phyloP scores from a whole-genome alignment of 2,329 filamentous ascomycete species.

The Fusarium luffae region DNA sequence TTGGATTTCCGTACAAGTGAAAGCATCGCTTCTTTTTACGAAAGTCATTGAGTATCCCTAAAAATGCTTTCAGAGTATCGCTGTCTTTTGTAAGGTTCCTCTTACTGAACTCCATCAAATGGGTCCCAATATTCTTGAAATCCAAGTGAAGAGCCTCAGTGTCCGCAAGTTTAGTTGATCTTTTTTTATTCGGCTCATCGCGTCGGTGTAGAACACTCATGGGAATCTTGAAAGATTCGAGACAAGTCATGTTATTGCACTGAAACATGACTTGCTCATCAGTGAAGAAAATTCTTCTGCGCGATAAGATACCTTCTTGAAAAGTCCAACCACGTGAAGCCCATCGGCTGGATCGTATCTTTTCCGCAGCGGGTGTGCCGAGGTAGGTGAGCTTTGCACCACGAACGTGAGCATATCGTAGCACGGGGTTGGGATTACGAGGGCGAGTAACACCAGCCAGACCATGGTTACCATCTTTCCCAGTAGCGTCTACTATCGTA shows the following conservation, averaged over 20 bases:
- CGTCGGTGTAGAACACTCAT: too few relatives aligned
- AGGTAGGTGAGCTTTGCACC: not conserved
- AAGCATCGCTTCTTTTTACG: fast-evolving
- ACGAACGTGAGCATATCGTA: not conserved
- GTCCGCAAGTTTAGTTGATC: too few relatives aligned
- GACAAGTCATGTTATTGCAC: not conserved
- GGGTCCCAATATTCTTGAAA: too few relatives aligned
- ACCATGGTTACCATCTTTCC: not conserved
- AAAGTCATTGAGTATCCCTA: not conserved
- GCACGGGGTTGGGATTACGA: not conserved
- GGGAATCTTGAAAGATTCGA: fast-evolving
- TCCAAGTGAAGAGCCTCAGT: too few relatives aligned
- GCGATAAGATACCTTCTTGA: not conserved
- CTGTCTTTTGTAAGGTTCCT: fast-evolving
- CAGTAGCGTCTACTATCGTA: not conserved
- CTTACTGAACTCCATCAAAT: not conserved
- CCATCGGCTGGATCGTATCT: not conserved
- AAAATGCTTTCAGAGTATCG: not conserved
- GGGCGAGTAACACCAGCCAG: not conserved
- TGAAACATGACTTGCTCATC: not conserved
- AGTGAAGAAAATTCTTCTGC: not conserved
- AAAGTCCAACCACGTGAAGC: not conserved
- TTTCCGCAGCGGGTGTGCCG: not conserved
- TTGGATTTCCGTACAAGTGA: not conserved
- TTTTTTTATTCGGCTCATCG: too few relatives aligned